These are phyloP conservation scores for Magnusiomyces fungicola DNA, from an alignment of 1,139 yeast genomes.

Conservation along the genomic window DNA sequence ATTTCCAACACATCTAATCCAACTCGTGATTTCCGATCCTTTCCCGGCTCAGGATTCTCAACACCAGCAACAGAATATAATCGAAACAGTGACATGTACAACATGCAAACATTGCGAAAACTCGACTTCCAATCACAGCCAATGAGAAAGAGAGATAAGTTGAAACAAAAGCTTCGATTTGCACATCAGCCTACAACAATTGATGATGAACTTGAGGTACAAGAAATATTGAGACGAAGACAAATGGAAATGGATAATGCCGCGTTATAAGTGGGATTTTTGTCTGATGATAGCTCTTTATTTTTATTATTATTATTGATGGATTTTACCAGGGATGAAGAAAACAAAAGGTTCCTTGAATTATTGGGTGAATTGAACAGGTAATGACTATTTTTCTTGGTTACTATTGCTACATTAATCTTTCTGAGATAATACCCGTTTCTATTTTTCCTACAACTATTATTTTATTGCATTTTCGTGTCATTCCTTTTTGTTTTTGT, in stretches of 20 bases:
- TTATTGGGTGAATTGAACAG: too few species aligned
- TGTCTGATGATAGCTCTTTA: not conserved
- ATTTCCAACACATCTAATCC: not conserved
- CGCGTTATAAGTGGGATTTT: not conserved
- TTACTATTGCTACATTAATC: too few species aligned
- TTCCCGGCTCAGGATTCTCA: not conserved
- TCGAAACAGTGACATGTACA: not conserved
- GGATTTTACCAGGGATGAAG: too few species aligned
- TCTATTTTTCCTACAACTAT: too few species aligned
- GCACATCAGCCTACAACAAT: conserved; percentile 22
- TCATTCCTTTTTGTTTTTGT: too few species aligned
- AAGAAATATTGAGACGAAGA: conserved; percentile 33
- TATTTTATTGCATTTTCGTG: too few species aligned
- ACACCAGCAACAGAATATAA: not conserved
- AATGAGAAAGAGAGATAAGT: conserved; percentile 37
- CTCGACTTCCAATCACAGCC: conserved; percentile 42
- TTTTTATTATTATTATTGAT: not conserved
- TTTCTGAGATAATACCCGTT: too few species aligned
- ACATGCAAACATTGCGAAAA: conserved; percentile 1
- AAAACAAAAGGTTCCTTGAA: too few species aligned
- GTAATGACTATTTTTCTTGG: too few species aligned
- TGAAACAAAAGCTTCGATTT: conserved; percentile 25
- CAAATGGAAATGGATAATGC: conserved; percentile 25
- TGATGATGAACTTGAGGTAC: conserved; percentile 35
- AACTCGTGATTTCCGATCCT: not conserved